Evolutionary conservation across 305 asterid genomes (phyloP).

Genomic region (Rubia peregrina): DNA sequence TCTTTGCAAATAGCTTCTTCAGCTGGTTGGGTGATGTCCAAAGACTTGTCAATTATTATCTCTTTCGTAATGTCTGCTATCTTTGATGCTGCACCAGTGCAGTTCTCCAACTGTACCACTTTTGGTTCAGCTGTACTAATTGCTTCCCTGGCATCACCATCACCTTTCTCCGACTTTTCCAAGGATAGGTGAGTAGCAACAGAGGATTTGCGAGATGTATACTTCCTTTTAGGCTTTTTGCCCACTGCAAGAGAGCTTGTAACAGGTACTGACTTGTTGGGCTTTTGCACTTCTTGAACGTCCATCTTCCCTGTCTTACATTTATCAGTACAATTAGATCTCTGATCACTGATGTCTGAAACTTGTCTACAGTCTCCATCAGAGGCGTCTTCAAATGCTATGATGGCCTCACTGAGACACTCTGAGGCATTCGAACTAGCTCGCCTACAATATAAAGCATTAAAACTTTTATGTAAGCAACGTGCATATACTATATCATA

Average conservation of each 20-base stretch:
- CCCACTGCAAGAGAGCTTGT: neutral
- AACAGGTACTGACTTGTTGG: neutral
- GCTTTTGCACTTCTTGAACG: neutral
- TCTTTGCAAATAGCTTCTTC: neutral
- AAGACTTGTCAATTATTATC: neutral
- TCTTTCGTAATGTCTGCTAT: neutral
- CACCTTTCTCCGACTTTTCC: neutral
- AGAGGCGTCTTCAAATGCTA: neutral
- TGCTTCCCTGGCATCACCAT: neutral
- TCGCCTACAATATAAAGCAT: conserved; percentile 25
- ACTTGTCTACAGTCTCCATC: conserved; percentile 6
- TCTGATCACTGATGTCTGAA: neutral
- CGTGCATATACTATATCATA: neutral
- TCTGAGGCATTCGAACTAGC: conserved; percentile 6
- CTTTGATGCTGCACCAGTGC: neutral
- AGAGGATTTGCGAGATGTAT: neutral
- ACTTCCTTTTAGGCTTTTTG: neutral
- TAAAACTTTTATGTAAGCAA: conserved; percentile 8
- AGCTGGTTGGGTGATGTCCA: neutral
- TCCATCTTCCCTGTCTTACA: neutral
- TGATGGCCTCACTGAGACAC: neutral
- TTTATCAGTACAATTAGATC: neutral
- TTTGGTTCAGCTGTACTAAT: neutral
- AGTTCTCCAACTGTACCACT: neutral
- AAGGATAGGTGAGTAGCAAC: neutral